Evolutionary conservation across 352 stramenopile genomes (phyloP), one percentile per base, ranked within the genome.

Genomic region (Pythium aphanidermatum): DNA sequence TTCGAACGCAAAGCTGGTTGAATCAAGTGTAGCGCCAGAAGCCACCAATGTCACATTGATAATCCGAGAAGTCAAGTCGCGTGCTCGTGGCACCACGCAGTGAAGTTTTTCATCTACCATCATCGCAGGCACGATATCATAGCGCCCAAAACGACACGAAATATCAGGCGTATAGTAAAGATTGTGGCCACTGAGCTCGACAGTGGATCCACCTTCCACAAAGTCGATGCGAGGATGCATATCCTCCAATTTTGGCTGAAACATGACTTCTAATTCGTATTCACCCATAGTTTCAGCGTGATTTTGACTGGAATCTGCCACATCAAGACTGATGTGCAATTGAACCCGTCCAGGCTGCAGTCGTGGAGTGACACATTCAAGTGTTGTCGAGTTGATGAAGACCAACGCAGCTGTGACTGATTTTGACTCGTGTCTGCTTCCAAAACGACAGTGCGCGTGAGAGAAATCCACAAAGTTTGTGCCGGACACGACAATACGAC

Each of bases 31-130:
- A 0, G 30, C 19, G 4, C 27, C 52, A 24, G 19, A 28, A 5
- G 31, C 28, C 11, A 46, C 12, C 23, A 60, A 16, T 5, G 53
- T 44, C 8, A 61, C 53, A 16, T 61, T 61, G 7, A 61, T 41
- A 13, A 48, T 7, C 30, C 31, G 13, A 5, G 10, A 16, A 7
- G 31, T 31, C 11, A 61, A 9, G 4, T 21, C 21, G 1, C 33
- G 32, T 13, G 55, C 17, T n/a, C 32, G 31, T 16, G 53, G 53
- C 17, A 55, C 41, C 13, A 43, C 32, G 27, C 53, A 61, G 19
- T 20, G 37, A 14, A 61, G 46, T 41, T 31, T 44, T 0, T 33
- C 32, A 23, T 28, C 33, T 7, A 27, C 13, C 4, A 60, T 2
- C 7, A 37, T 14, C 1, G 52, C 53, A 3, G 53, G 29, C 5